Evolutionary conservation across 768 basidiomycete species (phyloP).

Genomic region (Hemileccinum impolitum): DNA sequence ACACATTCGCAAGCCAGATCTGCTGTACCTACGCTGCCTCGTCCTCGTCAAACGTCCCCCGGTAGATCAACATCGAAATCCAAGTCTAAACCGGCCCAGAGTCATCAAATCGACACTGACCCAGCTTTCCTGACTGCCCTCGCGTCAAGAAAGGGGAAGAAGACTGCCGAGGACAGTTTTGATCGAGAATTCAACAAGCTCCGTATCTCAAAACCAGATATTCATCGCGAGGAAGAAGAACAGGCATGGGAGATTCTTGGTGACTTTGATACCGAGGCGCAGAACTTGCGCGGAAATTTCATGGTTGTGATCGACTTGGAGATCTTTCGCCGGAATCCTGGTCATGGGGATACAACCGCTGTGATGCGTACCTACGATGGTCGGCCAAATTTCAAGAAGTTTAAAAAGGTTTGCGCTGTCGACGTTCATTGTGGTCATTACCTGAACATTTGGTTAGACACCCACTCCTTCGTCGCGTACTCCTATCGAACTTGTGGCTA

Average conservation of each 20-base stretch:
- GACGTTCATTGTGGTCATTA: conserved; percentile 6
- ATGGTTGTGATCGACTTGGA: conserved; percentile 75
- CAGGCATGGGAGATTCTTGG: conserved; percentile 58
- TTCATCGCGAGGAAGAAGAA: conserved; percentile 45
- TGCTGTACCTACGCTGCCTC: not conserved
- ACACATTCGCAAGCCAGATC: not conserved
- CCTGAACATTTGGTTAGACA: conserved; percentile 23
- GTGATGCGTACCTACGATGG: conserved; percentile 41
- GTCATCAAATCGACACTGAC: conserved; percentile 50
- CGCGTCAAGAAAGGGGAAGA: conserved; percentile 66
- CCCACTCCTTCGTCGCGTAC: conserved; percentile 21
- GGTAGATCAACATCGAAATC: conserved; percentile 6
- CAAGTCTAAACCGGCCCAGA: conserved; percentile 4
- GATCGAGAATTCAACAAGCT: conserved; percentile 80
- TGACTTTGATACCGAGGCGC: conserved; percentile 58
- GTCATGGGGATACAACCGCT: conserved; percentile 17
- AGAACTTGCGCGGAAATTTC: conserved; percentile 66
- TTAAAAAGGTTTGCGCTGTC: conserved; percentile 55
- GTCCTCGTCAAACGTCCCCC: conserved; percentile 2
- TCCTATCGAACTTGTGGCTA: conserved; percentile 50
- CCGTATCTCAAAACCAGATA: conserved; percentile 63
- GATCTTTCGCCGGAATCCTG: conserved; percentile 36
- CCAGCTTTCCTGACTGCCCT: conserved; percentile 66
- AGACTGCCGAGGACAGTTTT: conserved; percentile 57
- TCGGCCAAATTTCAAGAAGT: conserved; percentile 72